phyloP scores from a whole-genome alignment of 305 asterid species.

The Rubia balearica region DNA sequence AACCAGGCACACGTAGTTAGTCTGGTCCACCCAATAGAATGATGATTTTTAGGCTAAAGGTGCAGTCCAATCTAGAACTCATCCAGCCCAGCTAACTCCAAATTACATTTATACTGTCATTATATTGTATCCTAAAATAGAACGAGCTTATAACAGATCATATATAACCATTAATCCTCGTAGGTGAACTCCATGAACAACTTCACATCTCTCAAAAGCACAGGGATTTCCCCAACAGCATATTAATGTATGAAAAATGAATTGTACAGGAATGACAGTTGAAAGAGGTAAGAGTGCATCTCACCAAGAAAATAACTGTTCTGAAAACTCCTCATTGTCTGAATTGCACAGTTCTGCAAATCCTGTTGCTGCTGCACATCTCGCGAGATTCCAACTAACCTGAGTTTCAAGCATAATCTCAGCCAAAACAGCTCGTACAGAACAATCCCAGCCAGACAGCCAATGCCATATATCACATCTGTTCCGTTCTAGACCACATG shows the following conservation, averaged over 20 bases:
- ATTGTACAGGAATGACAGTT: neutral
- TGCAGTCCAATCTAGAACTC: neutral
- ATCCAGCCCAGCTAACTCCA: neutral
- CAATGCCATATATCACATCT: slow-evolving; percentile 29
- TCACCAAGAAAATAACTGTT: slow-evolving; percentile 52
- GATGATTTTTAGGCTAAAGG: neutral
- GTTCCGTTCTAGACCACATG: slow-evolving; percentile 32
- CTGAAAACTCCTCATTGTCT: slow-evolving; percentile 50
- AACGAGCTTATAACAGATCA: neutral
- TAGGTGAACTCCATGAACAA: slow-evolving; percentile 2
- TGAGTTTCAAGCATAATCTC: slow-evolving; percentile 43
- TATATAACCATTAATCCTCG: no score
- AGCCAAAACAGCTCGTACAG: slow-evolving; percentile 57
- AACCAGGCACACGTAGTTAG: neutral
- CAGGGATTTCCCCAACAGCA: neutral
- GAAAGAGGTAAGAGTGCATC: neutral
- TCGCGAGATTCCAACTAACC: slow-evolving; percentile 18
- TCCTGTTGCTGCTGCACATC: slow-evolving; percentile 36
- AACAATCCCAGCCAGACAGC: slow-evolving; percentile 51
- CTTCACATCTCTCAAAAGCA: neutral
- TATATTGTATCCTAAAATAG: neutral
- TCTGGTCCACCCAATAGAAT: neutral
- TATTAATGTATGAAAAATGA: neutral
- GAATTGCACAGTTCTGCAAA: slow-evolving; percentile 32
- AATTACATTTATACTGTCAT: neutral